Evolutionary conservation across 2,329 filamentous ascomycete species (phyloP).

Genomic region (Aspergillus quadricinctus): DNA sequence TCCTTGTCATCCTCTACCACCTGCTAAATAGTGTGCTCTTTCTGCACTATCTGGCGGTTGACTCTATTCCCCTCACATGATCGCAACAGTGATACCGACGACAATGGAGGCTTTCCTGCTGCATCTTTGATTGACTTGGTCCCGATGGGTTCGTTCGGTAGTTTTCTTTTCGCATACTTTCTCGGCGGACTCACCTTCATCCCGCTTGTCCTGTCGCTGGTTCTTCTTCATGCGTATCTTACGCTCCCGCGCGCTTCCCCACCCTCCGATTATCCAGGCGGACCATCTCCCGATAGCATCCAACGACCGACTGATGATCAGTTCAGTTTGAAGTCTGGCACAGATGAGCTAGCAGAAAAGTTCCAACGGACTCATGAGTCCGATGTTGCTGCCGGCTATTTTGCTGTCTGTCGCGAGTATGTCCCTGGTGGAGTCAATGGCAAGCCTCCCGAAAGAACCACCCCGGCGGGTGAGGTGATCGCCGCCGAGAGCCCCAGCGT

Average conservation of each 20-base stretch:
- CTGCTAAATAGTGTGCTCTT: not conserved
- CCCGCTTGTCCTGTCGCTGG: slow-evolving; percentile 60
- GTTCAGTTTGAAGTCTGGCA: slow-evolving; percentile 58
- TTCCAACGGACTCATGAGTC: slow-evolving; percentile 60
- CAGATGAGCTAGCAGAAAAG: slow-evolving; percentile 57
- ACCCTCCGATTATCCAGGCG: slow-evolving; percentile 23
- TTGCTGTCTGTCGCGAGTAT: slow-evolving; percentile 91
- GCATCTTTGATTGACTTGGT: slow-evolving; percentile 27
- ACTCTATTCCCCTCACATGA: not conserved
- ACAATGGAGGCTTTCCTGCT: slow-evolving; percentile 32
- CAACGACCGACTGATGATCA: slow-evolving; percentile 62
- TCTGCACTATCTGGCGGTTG: not conserved
- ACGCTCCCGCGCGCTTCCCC: slow-evolving; percentile 52
- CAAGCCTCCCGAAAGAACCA: slow-evolving; percentile 82
- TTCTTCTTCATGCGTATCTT: slow-evolving; percentile 65
- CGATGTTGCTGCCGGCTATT: slow-evolving; percentile 85
- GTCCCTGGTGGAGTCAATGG: slow-evolving; percentile 87
- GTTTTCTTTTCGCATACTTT: slow-evolving; percentile 71
- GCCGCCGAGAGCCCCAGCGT: slow-evolving; percentile 83
- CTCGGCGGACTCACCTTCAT: slow-evolving; percentile 85
- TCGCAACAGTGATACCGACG: slow-evolving; percentile 8
- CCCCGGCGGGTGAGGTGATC: slow-evolving; percentile 73
- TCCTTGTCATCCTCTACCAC: not conserved
- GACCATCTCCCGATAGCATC: slow-evolving; percentile 31
- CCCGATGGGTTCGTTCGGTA: slow-evolving; percentile 43